These are phyloP conservation scores for Phytophthora fragariae DNA, from an alignment of 352 stramenopile species.

Conservation along the genomic window DNA sequence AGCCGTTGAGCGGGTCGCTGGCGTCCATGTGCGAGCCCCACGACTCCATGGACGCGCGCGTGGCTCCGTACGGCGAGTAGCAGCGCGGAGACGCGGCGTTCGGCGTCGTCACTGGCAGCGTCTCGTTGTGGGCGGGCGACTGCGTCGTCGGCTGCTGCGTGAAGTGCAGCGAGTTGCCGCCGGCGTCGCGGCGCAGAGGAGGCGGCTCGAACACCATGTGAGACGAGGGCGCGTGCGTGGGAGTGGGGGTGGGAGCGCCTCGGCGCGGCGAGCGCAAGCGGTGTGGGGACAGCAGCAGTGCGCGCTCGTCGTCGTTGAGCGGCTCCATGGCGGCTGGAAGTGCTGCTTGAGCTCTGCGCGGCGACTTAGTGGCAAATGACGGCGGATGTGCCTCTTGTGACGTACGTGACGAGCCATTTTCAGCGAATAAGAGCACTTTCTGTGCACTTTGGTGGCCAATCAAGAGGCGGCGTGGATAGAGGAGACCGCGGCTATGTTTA, in stretches of 20 bases:
- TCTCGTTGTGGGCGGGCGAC: conserved; percentile 24
- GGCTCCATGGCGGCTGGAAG: conserved; percentile 29
- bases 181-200: conserved; percentile 66
- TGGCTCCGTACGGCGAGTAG: conserved; percentile 31
- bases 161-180: conserved; percentile 61
- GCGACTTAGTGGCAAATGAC: conserved; percentile 22
- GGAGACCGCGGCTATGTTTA: conserved; percentile 15
- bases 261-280: conserved; percentile 14
- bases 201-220: conserved; percentile 77
- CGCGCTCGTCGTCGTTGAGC: conserved; percentile 30
- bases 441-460: conserved; percentile 1
- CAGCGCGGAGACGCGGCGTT: conserved; percentile 31
- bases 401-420: conserved; percentile 16
- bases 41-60: conserved; percentile 22
- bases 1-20: conserved; percentile 31
- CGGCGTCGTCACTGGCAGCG: conserved; percentile 24
- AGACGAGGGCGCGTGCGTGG: conserved; percentile 20
- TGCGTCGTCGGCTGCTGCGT: conserved; percentile 19
- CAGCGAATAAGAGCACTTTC: conserved; percentile 21
- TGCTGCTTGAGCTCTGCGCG: background rate
- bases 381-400: background rate
- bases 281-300: conserved; percentile 27
- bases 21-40: conserved; percentile 23
- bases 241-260: conserved; percentile 9
- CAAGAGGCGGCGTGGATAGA: background rate